Conservation (phyloP, 1,284 basidiomycete species). For the Ganoderma meredithae region DNA sequence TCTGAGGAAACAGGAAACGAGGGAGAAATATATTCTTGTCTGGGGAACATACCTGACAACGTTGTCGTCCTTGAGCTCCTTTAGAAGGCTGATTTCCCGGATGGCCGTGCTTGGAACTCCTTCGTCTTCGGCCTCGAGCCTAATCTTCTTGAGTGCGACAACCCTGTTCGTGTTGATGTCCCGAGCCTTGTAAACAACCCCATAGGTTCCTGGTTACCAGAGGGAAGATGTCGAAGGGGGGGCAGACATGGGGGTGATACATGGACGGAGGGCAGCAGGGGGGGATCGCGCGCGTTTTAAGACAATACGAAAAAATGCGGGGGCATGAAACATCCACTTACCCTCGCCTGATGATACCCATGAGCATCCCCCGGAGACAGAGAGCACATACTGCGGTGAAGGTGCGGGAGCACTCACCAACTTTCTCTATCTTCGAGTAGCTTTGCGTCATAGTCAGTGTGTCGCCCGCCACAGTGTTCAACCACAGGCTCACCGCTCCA, state of each 20-base stretch:
- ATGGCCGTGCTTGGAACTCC: conserved; percentile 98
- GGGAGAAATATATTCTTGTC: neutral
- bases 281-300: too few relatives aligned
- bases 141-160: conserved; percentile 97
- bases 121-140: conserved; percentile 97
- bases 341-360: conserved; percentile 40
- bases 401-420: conserved; percentile 39
- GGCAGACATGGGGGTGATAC: too few relatives aligned
- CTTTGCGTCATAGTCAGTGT: conserved; percentile 33
- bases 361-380: neutral
- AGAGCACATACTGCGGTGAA: neutral
- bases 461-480: conserved; percentile 30
- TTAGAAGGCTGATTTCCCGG: conserved; percentile 95
- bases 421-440: conserved; percentile 51
- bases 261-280: too few relatives aligned
- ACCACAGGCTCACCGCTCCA: conserved; percentile 57
- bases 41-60: conserved; percentile 79
- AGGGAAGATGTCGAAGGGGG: neutral
- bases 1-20: neutral
- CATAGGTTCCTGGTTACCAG: conserved; percentile 85
- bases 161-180: conserved; percentile 78
- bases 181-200: conserved; percentile 95
- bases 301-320: conserved; percentile 7
- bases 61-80: conserved; percentile 96
- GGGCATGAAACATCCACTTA: conserved; percentile 28